These are phyloP conservation scores for Cylindrotheca closterium DNA, from an alignment of 108 stramenopile genomes.

Conservation along the genomic window DNA sequence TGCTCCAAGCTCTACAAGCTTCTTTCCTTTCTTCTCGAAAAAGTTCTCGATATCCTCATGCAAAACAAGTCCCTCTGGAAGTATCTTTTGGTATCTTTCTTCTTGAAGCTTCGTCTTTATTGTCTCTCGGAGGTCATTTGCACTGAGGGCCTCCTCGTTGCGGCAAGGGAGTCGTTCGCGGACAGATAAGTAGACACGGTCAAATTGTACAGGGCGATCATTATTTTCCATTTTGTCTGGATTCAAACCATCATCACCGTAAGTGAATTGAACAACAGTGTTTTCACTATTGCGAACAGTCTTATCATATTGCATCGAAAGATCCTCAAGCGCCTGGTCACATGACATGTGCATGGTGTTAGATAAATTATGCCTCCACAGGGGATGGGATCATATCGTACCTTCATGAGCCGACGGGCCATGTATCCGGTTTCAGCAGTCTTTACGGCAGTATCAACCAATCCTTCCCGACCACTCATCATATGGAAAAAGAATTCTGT, in stretches of 20 bases:
- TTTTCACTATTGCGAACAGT: conserved; percentile 96
- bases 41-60: conserved; percentile 66
- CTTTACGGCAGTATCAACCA: conserved; percentile 99
- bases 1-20: conserved; percentile 49
- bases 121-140: conserved; percentile 44
- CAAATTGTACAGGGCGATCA: conserved; percentile 83
- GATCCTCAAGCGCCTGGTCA: conserved; percentile 90
- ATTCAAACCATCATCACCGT: conserved; percentile 97
- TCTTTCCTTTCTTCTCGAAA: conserved; percentile 56
- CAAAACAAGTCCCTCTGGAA: conserved; percentile 70
- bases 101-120: conserved; percentile 48
- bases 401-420: conserved; percentile 98
- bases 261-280: conserved; percentile 96
- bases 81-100: conserved; percentile 59
- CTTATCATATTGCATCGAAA: conserved; percentile 93
- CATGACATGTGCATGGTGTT: too few species aligned
- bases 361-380: too few species aligned
- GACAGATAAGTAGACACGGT: conserved; percentile 64
- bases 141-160: conserved; percentile 47
- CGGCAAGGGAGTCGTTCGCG: conserved; percentile 57
- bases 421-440: conserved; percentile 99
- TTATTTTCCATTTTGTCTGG: conserved; percentile 95
- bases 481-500: conserved; percentile 99
- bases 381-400: too few species aligned
- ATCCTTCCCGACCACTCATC: conserved; percentile 98